Evolutionary conservation across 2,329 filamentous ascomycete genomes (phyloP).

Genomic region (Parastagonospora nodorum): DNA sequence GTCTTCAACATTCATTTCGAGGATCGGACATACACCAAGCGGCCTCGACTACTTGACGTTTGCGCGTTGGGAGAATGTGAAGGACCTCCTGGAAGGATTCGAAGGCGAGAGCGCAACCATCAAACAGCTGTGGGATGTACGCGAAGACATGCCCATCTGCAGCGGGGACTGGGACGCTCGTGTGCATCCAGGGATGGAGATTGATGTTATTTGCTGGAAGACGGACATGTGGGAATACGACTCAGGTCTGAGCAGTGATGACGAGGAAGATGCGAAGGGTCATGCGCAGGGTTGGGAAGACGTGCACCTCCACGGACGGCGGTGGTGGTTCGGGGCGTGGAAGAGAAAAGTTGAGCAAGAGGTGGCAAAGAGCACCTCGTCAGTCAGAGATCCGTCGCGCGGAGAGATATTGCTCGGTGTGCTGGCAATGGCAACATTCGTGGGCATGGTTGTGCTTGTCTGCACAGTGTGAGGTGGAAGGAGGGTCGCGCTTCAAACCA

Average conservation of each 20-base stretch:
- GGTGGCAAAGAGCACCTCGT: background rate
- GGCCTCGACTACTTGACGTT: slow-evolving; percentile 15
- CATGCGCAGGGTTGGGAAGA: background rate
- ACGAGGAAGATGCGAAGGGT: background rate
- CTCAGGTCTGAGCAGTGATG: background rate
- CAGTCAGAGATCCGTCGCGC: background rate
- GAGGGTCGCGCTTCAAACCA: no score
- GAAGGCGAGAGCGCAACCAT: slow-evolving; percentile 86
- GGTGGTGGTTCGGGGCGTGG: slow-evolving; percentile 13
- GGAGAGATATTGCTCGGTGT: slow-evolving; percentile 2
- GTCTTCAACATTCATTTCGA: slow-evolving; percentile 7
- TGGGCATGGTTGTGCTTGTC: background rate
- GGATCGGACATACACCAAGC: slow-evolving; percentile 5
- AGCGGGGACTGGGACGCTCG: slow-evolving; percentile 60
- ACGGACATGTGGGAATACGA: background rate
- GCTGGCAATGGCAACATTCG: background rate
- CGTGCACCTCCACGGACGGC: background rate
- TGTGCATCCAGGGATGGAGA: slow-evolving; percentile 12
- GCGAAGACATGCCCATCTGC: slow-evolving; percentile 89
- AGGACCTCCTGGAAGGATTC: slow-evolving; percentile 87
- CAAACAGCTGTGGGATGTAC: slow-evolving; percentile 70
- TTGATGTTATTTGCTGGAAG: slow-evolving; percentile 11
- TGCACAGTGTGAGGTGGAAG: background rate
- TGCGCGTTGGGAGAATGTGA: slow-evolving; percentile 11
- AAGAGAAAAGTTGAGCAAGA: slow-evolving; percentile 8